Conservation (phyloP, 768 basidiomycete species). For the Collybiopsis luxurians region DNA sequence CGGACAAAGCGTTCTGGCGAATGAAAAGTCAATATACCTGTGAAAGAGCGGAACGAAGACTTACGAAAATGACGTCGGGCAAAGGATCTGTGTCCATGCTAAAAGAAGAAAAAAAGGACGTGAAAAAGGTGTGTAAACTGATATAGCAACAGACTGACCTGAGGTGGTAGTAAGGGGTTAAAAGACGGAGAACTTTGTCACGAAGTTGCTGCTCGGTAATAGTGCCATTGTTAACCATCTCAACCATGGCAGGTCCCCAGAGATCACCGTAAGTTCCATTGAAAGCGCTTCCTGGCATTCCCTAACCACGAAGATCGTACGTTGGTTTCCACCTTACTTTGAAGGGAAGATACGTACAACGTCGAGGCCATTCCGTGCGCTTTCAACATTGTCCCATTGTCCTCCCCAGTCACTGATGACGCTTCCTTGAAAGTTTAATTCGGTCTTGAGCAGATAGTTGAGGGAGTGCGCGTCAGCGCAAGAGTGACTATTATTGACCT, state of each 20-base stretch:
- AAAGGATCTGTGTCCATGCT: background rate
- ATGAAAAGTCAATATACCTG: background rate
- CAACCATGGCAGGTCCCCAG: slow-evolving; percentile 26
- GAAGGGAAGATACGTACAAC: background rate
- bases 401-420: slow-evolving; percentile 42
- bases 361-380: slow-evolving; percentile 15
- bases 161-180: slow-evolving; percentile 40
- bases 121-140: slow-evolving; percentile 2
- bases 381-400: slow-evolving; percentile 9
- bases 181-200: slow-evolving; percentile 59
- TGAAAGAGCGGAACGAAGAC: background rate
- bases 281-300: slow-evolving; percentile 9
- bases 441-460: slow-evolving; percentile 44
- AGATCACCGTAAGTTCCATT: background rate
- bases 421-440: slow-evolving; percentile 48
- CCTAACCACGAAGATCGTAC: slow-evolving; percentile 5
- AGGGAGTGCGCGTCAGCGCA: slow-evolving; percentile 41
- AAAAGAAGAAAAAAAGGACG: background rate
- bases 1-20: background rate
- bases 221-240: slow-evolving; percentile 42
- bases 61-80: background rate
- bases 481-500: slow-evolving; percentile 42
- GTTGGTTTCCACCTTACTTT: background rate
- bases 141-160: slow-evolving; percentile 15
- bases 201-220: slow-evolving; percentile 44